Evolutionary conservation across 129 eudicot genomes (phyloP).

Genomic region (Calendula officinalis): DNA sequence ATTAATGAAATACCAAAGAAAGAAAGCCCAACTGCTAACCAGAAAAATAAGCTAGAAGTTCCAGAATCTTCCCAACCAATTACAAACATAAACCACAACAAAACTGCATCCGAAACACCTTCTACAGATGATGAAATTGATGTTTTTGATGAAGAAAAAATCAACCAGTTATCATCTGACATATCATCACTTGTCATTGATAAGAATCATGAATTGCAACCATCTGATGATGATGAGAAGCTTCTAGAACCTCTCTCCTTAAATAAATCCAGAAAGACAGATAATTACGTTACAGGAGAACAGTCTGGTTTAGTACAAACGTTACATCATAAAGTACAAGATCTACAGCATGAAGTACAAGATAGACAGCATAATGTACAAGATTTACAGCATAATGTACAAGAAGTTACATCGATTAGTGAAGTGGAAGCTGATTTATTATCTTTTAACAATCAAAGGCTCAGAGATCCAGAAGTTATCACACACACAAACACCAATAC

Average conservation of each 20-base stretch:
- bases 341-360: constrained; percentile 27
- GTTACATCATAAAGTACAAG: constrained; percentile 7
- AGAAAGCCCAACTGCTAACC: constrained; percentile 31
- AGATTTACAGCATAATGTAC: constrained; percentile 28
- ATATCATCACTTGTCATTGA: constrained; percentile 37
- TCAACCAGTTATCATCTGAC: constrained; percentile 35
- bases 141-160: constrained; percentile 18
- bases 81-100: constrained; percentile 19
- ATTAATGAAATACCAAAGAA: constrained; percentile 32
- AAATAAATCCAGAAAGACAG: constrained; percentile 26
- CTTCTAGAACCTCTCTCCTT: constrained; percentile 32
- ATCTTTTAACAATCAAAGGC: constrained; percentile 57
- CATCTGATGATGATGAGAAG: constrained; percentile 21
- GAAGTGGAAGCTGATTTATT: constrained; percentile 50
- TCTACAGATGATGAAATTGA: constrained; percentile 24
- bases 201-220: constrained; percentile 39
- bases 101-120: constrained; percentile 28
- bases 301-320: constrained; percentile 7
- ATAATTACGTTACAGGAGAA: constrained; percentile 22
- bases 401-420: constrained; percentile 25
- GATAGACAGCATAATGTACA: constrained; percentile 32
- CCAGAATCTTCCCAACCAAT: constrained; percentile 31
- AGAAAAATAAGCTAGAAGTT: constrained; percentile 38
- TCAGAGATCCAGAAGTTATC: constrained; percentile 64
- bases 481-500: constrained; percentile 15